Conservation (phyloP, 176 grass and related monocot genomes). For the Carex cristatella region DNA sequence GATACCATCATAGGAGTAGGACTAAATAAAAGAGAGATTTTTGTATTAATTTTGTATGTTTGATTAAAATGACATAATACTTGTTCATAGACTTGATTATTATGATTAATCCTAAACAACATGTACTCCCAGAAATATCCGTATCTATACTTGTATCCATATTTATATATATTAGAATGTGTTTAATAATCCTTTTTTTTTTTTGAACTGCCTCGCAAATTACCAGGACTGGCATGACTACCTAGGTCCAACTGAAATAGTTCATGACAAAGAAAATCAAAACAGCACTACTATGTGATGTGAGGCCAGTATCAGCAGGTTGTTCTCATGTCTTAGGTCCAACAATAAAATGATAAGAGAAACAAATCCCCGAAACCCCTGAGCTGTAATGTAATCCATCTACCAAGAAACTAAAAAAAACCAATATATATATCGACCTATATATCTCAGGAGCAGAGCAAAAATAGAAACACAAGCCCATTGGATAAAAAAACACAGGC, state of each 20-base stretch:
- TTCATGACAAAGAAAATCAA: background rate
- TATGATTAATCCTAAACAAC: no score
- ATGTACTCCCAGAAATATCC: background rate
- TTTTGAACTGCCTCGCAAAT: background rate
- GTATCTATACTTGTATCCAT: background rate
- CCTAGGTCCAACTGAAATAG: background rate
- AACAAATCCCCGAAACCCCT: constrained; percentile 4
- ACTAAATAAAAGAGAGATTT: no score
- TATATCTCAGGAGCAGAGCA: constrained; percentile 30
- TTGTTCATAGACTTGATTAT: no score
- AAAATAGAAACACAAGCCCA: constrained; percentile 16
- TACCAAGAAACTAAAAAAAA: constrained; percentile 24
- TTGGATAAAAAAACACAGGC: constrained; percentile 13
- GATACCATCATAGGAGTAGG: no score
- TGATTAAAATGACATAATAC: no score
- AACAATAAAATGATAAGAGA: constrained; percentile 10
- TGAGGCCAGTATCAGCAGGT: background rate
- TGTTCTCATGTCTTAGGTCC: background rate
- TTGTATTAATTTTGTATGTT: no score
- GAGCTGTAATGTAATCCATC: constrained; percentile 17
- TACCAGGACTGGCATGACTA: background rate
- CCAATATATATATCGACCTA: constrained; percentile 43
- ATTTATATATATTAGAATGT: background rate
- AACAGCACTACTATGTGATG: background rate
- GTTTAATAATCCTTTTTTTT: background rate